Percentiles rank a stretch among this genome's conserved stretches.
Conservation (phyloP, 352 stramenopile species). For the Pythium guiyangense region DNA sequence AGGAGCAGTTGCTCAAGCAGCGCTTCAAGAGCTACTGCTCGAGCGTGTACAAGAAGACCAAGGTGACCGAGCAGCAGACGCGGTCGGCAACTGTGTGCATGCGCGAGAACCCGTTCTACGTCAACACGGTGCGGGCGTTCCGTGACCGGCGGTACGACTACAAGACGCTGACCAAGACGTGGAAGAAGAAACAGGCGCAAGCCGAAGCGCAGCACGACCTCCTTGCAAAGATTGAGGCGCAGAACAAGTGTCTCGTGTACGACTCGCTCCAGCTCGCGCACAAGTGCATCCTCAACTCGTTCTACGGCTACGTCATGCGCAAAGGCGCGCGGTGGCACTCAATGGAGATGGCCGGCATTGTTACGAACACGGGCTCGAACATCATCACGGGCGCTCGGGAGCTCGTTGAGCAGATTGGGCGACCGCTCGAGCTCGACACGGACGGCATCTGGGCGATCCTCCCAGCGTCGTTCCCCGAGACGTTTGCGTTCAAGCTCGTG, state of each 20-base stretch:
- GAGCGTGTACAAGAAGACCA: conserved; percentile 97
- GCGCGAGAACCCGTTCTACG: conserved; percentile 99
- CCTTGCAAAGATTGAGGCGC: conserved; percentile 82
- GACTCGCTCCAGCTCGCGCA: conserved; percentile 99
- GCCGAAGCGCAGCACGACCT: conserved; percentile 81
- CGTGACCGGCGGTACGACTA: conserved; percentile 99
- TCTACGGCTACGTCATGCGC: conserved; percentile 99
- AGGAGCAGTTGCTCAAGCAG: conserved; percentile 68
- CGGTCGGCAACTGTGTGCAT: conserved; percentile 97
- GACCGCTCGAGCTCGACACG: conserved; percentile 98
- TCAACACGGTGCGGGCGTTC: conserved; percentile 99
- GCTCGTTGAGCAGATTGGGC: conserved; percentile 93
- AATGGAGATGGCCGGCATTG: conserved; percentile 99
- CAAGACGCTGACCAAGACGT: conserved; percentile 97
- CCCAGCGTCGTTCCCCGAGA: conserved; percentile 96
- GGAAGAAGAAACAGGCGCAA: conserved; percentile 77
- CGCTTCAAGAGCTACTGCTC: conserved; percentile 93
- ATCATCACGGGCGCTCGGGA: conserved; percentile 96
- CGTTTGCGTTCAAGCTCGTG: conserved; percentile 90
- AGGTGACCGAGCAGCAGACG: conserved; percentile 95
- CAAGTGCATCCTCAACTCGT: conserved; percentile 99
- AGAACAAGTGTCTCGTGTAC: conserved; percentile 91
- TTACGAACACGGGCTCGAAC: conserved; percentile 97
- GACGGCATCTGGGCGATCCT: conserved; percentile 99
- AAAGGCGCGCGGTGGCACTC: conserved; percentile 98